Evolutionary conservation across 2,329 filamentous ascomycete species (phyloP).

Genomic region (Cryphonectria japonica): DNA sequence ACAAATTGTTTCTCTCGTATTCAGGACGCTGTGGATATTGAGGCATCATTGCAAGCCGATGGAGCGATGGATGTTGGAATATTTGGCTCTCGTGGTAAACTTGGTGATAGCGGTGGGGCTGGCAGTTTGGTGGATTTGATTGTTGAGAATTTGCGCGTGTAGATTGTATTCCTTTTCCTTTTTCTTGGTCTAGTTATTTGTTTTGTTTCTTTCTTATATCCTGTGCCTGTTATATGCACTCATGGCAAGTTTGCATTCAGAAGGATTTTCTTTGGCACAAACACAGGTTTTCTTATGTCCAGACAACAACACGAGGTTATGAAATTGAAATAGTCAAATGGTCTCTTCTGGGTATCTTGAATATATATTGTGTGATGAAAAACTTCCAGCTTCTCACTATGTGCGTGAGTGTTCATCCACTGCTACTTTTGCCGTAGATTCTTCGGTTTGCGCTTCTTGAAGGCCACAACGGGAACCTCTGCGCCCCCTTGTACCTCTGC

Average conservation of each 20-base stretch:
- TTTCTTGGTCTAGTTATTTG: not conserved
- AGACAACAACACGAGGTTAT: not conserved
- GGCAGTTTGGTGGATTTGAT: constrained; percentile 17
- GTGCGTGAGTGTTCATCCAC: no score
- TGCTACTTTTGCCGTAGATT: constrained; percentile 61
- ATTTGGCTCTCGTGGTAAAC: constrained; percentile 38
- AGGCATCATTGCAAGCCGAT: constrained; percentile 41
- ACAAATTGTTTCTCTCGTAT: not conserved
- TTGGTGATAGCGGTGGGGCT: constrained; percentile 18
- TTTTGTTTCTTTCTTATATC: not conserved
- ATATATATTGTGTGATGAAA: not conserved
- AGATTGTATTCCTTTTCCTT: not conserved
- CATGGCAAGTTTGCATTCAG: not conserved
- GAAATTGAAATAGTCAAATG: no score
- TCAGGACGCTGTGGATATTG: constrained; percentile 47
- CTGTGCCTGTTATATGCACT: not conserved
- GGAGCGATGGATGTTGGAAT: constrained; percentile 44
- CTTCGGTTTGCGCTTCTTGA: constrained; percentile 80
- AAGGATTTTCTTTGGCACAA: not conserved
- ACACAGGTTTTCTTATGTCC: no score
- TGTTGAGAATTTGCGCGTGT: constrained; percentile 14
- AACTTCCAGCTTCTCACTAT: not conserved
- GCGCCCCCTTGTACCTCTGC: constrained; percentile 25
- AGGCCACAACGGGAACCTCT: constrained; percentile 59
- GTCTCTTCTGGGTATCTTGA: not conserved